These are phyloP conservation scores for Mortierella sp. DNA, from an alignment of 371 early-diverging fungal genomes.

Conservation along the genomic window DNA sequence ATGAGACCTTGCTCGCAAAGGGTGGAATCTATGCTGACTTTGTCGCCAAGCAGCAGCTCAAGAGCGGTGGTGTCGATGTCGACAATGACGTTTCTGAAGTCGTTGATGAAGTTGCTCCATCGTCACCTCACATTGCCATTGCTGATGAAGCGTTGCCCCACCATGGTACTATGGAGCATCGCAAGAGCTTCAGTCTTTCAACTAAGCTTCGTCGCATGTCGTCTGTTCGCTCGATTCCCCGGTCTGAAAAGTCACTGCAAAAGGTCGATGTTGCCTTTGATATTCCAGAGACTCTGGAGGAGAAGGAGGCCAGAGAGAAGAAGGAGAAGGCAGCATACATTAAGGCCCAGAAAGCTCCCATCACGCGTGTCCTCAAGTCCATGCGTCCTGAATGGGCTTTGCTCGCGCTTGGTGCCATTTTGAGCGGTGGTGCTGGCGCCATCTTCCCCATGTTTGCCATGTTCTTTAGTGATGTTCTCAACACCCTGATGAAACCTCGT, in stretches of 20 bases:
- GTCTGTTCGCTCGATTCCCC: conserved; percentile 32
- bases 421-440: conserved; percentile 37
- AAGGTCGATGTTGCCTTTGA: conserved; percentile 36
- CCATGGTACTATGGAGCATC: conserved; percentile 20
- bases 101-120: not conserved
- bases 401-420: conserved; percentile 27
- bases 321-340: conserved; percentile 57
- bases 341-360: conserved; percentile 61
- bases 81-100: conserved; percentile 4
- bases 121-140: conserved; percentile 37
- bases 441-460: conserved; percentile 65
- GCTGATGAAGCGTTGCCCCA: conserved; percentile 12
- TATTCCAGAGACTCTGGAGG: conserved; percentile 56
- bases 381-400: conserved; percentile 68
- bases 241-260: conserved; percentile 42
- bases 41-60: conserved; percentile 45
- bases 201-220: conserved; percentile 52
- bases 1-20: conserved; percentile 67
- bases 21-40: conserved; percentile 66
- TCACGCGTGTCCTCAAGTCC: conserved; percentile 57
- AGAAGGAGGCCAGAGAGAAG: conserved; percentile 60
- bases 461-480: conserved; percentile 59
- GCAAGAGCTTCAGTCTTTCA: conserved; percentile 29
- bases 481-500: conserved; percentile 22
- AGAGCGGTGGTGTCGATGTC: conserved; percentile 37